Base-by-base conservation (phyloP, 2,329 filamentous ascomycete species). In the Penicillium oxalicum region DNA sequence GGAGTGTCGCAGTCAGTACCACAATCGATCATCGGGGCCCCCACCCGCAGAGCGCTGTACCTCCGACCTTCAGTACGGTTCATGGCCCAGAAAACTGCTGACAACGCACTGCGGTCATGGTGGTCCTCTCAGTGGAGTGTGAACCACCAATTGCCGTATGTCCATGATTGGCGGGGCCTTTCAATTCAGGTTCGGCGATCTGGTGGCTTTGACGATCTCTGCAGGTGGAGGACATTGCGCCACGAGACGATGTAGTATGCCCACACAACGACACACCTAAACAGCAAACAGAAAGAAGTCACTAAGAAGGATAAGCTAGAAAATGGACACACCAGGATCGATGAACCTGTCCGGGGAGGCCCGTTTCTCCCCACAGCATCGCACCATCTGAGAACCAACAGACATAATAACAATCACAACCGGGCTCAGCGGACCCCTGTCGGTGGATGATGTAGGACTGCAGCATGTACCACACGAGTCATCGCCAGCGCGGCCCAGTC, bases 121-220 rank as follows among this genome's bases (percentile, higher is more conserved):
- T 36, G 40, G 11, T 41, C 39, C 44, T 28, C 32, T 37, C 27
- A 34, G 58, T 60, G 58, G 58, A 56, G 50, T 54, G 8, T 47
- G 35, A 41, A 35, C 51, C 40, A 48, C 56, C 59, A 53, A 53
- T 59, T 60, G 60, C 56, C 52, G 58, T 35, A 37, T 32, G 36
- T 32, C 28, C 13, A 13, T 35, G 46, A 37, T 38, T 46, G 47
- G 54, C 53, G 55, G 47, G 49, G 28, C 26, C 25, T 9, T 41
- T 44, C 25, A 40, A 40, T 45, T 42, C 47, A 42, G 47, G 29
- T 25, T 25, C 24, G 9, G 36, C 40, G 24, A 44, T 48, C 46
- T 29, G 34, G 43, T 36, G 36, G 43, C 35, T 36, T 7, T 13
- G 13, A 3, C 9, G n/a, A 18, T 29, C 11, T n/a, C n/a, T 32